Percentiles rank a stretch among this genome's conserved stretches.
phyloP scores from a whole-genome alignment of 2,329 filamentous ascomycete species.

The Trichoderma cornu-damae region DNA sequence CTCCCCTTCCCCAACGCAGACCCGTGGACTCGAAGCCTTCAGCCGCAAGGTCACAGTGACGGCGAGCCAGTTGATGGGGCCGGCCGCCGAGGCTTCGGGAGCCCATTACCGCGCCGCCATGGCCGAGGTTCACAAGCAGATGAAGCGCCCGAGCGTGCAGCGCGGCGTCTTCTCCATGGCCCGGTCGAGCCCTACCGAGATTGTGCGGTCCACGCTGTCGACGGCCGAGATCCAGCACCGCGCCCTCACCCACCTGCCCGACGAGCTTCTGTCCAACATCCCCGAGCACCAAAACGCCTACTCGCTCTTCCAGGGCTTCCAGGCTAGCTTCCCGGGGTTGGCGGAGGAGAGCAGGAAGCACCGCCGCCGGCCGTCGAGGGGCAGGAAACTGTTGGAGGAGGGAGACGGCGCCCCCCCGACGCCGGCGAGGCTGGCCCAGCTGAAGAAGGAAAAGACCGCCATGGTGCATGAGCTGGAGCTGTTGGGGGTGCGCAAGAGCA shows the following conservation, averaged over 20 bases:
- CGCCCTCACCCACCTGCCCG: slow-evolving; percentile 79
- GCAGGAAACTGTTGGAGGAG: slow-evolving; percentile 70
- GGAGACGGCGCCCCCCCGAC: slow-evolving; percentile 48
- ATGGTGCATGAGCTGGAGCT: slow-evolving; percentile 86
- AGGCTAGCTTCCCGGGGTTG: slow-evolving; percentile 74
- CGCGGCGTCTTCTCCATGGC: slow-evolving; percentile 88
- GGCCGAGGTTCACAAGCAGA: slow-evolving; percentile 81
- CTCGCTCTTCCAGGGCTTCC: slow-evolving; percentile 94
- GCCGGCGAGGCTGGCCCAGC: slow-evolving; percentile 62
- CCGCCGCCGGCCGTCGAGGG: slow-evolving; percentile 65
- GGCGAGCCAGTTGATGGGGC: slow-evolving; percentile 80
- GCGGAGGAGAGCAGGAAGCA: slow-evolving; percentile 66
- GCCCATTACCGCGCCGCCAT: slow-evolving; percentile 81
- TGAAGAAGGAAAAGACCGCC: slow-evolving; percentile 74
- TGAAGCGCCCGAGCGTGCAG: slow-evolving; percentile 78
- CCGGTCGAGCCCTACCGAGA: slow-evolving; percentile 84
- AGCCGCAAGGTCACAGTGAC: slow-evolving; percentile 92
- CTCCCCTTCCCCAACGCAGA: slow-evolving; percentile 45
- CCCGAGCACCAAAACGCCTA: slow-evolving; percentile 82
- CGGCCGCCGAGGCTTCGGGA: slow-evolving; percentile 48
- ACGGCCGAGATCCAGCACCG: slow-evolving; percentile 90
- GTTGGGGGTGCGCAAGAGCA: slow-evolving; percentile 88
- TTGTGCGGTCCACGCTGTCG: slow-evolving; percentile 87
- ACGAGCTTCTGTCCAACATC: slow-evolving; percentile 84
- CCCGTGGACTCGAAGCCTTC: slow-evolving; percentile 85